These are phyloP conservation scores for Candolleomyces aberdarensis DNA, from an alignment of 768 basidiomycete genomes.

Conservation along the genomic window DNA sequence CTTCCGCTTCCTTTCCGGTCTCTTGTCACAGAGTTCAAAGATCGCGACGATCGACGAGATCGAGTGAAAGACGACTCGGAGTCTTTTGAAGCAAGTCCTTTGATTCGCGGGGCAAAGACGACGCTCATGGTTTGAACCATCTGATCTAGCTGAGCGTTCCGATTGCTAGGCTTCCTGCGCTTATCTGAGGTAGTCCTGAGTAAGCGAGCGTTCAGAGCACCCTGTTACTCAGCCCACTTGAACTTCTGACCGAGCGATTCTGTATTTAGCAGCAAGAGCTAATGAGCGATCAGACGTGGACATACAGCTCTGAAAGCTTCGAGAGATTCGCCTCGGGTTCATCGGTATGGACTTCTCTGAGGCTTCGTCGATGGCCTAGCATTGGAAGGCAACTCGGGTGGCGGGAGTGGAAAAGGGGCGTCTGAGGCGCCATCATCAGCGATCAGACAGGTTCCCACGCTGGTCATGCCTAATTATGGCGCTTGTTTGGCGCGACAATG, in stretches of 20 bases:
- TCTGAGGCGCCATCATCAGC: background rate
- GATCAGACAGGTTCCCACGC: too few relatives aligned
- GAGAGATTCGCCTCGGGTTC: background rate
- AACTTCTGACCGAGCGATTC: background rate
- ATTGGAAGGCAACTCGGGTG: background rate
- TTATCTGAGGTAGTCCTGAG: constrained; percentile 28
- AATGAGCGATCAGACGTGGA: background rate
- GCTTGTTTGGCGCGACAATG: too few relatives aligned
- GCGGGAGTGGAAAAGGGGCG: background rate
- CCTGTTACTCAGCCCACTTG: background rate
- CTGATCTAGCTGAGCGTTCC: constrained; percentile 59
- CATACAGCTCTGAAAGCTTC: constrained; percentile 7
- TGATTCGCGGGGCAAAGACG: constrained; percentile 16
- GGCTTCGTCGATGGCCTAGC: background rate
- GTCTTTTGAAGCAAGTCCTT: constrained; percentile 14
- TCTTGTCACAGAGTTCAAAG: background rate
- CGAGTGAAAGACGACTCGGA: background rate
- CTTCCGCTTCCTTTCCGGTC: background rate
- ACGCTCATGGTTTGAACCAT: constrained; percentile 62
- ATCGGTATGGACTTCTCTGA: constrained; percentile 1
- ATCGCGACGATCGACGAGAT: background rate
- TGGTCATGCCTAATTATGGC: too few relatives aligned
- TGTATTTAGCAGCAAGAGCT: background rate
- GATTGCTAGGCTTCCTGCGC: constrained; percentile 35
- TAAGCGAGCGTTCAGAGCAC: too few relatives aligned